Conservation (phyloP, 1,284 basidiomycete species). For the Rhizoctonia solani region DNA sequence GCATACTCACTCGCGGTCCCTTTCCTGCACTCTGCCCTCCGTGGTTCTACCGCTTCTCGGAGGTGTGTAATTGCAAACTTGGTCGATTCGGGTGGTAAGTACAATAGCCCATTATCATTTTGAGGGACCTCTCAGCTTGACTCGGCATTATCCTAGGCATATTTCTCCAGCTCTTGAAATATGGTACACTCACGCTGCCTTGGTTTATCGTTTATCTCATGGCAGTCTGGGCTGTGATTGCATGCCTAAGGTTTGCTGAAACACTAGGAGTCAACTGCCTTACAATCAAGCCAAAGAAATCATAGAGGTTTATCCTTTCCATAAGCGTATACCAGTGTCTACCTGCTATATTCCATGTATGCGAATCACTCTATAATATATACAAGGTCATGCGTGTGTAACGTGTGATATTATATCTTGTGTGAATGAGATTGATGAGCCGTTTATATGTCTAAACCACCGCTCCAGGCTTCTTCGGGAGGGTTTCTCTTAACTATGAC, state of each 20-base stretch:
- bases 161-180: slow-evolving; percentile 33
- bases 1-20: slow-evolving; percentile 39
- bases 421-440: slow-evolving; percentile 3
- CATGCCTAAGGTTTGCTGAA: slow-evolving; percentile 38
- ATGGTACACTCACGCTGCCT: slow-evolving; percentile 36
- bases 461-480: slow-evolving; percentile 33
- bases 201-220: slow-evolving; percentile 37
- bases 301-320: too few species aligned
- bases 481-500: slow-evolving; percentile 34
- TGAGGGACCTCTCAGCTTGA: background rate
- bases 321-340: too few species aligned
- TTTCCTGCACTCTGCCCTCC: slow-evolving; percentile 40
- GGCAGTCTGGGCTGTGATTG: slow-evolving; percentile 37
- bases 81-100: slow-evolving; percentile 35
- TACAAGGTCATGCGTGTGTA: slow-evolving; percentile 2
- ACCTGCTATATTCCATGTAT: too few species aligned
- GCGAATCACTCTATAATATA: too few species aligned
- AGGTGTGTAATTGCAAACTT: slow-evolving; percentile 38
- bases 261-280: slow-evolving; percentile 39
- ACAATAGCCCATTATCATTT: too few species aligned
- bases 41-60: slow-evolving; percentile 38
- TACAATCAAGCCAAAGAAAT: slow-evolving; percentile 32
- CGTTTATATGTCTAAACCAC: slow-evolving; percentile 14
- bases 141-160: background rate
- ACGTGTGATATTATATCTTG: background rate